These are phyloP conservation scores for Camellia oleifera DNA, from an alignment of 179 eudicot genomes.

Conservation along the genomic window DNA sequence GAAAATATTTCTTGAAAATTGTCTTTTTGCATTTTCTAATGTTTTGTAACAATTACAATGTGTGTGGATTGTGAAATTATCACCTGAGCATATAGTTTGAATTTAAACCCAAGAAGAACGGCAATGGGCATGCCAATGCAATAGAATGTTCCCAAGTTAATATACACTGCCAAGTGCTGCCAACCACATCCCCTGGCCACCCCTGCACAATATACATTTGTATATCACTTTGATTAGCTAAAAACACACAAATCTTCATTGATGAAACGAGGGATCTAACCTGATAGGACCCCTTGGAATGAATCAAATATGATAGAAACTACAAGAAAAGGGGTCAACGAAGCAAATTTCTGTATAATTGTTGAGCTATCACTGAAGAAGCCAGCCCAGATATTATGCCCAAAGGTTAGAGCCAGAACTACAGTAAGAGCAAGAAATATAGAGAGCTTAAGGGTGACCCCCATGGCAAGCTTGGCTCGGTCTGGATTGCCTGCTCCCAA, in stretches of 20 bases:
- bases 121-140: conserved; percentile 79
- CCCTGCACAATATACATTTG: conserved; percentile 33
- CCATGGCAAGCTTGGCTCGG: conserved; percentile 64
- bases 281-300: conserved; percentile 76
- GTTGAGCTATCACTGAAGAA: conserved; percentile 51
- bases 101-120: conserved; percentile 48
- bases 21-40: no score
- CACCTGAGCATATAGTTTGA: conserved; percentile 63
- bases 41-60: no score
- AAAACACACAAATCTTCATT: no score
- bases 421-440: conserved; percentile 35
- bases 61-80: neutral
- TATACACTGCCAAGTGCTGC: conserved; percentile 68
- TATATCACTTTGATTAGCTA: no score
- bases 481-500: conserved; percentile 62
- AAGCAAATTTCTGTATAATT: conserved; percentile 42
- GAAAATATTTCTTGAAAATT: no score
- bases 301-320: conserved; percentile 56
- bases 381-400: conserved; percentile 67
- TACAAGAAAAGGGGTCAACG: conserved; percentile 57
- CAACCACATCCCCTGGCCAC: conserved; percentile 94
- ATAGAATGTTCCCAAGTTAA: conserved; percentile 64
- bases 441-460: conserved; percentile 60
- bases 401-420: conserved; percentile 43
- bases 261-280: conserved; percentile 20